A percentile compares a stretch with the other conserved stretches of the same genome.
These are phyloP conservation scores for Gleditsia sinensis DNA, from an alignment of 306 rosid species.

Conservation along the genomic window DNA sequence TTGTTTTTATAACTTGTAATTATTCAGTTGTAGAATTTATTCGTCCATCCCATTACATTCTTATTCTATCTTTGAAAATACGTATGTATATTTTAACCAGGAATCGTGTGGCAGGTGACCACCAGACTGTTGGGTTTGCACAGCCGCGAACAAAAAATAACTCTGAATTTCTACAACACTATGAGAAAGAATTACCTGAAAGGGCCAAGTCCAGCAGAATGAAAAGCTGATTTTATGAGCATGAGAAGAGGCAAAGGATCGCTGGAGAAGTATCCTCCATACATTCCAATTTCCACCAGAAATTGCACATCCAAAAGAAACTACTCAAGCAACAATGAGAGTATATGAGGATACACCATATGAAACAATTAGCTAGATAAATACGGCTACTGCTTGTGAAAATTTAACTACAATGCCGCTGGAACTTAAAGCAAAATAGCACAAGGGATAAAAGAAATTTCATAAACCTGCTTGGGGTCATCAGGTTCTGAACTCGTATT, in stretches of 20 bases:
- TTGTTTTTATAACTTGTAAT: no score
- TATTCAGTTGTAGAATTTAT: no score
- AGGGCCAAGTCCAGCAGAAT: slow-evolving; percentile 55
- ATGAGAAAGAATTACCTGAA: slow-evolving; percentile 51
- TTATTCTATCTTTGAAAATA: no score
- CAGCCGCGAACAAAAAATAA: background rate
- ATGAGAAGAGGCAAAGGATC: slow-evolving; percentile 53
- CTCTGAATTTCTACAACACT: background rate
- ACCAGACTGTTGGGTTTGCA: background rate
- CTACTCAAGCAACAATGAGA: slow-evolving; percentile 42
- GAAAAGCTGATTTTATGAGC: slow-evolving; percentile 59
- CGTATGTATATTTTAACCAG: no score
- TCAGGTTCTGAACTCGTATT: slow-evolving; percentile 37
- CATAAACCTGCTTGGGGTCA: slow-evolving; percentile 53
- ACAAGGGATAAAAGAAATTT: background rate
- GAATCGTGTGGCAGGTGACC: background rate
- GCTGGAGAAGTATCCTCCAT: slow-evolving; percentile 63
- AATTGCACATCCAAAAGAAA: slow-evolving; percentile 68
- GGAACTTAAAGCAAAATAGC: no score
- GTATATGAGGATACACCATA: background rate
- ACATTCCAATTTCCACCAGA: slow-evolving; percentile 59
- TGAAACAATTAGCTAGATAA: background rate
- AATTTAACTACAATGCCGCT: no score
- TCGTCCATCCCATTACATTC: no score
- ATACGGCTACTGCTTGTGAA: background rate